Percentiles rank a stretch among this genome's conserved stretches.
Conservation (phyloP, 352 stramenopile genomes). For the Phytophthora lateralis region DNA sequence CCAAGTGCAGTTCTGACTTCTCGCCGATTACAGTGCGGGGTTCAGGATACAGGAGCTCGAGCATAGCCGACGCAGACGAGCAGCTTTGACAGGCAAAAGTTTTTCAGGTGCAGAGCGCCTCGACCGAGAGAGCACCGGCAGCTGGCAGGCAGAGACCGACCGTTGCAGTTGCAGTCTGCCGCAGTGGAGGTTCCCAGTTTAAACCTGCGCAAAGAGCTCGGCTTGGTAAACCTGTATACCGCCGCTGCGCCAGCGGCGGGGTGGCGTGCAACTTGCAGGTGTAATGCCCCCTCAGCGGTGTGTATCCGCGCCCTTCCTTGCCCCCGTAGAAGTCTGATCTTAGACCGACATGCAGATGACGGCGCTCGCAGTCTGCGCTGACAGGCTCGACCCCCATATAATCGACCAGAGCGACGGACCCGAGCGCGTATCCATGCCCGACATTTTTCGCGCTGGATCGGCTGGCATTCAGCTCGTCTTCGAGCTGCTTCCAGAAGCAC, state of each 20-base stretch:
- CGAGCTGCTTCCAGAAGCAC: not conserved
- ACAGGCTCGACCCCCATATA: too few relatives aligned
- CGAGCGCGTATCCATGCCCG: constrained; percentile 11
- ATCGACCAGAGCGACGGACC: too few relatives aligned
- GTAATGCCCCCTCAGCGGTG: constrained; percentile 11
- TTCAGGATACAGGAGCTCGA: constrained; percentile 6
- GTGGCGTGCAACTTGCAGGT: constrained; percentile 12
- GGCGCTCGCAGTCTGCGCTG: not conserved
- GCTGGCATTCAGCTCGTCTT: constrained; percentile 15
- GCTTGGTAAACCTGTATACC: too few relatives aligned
- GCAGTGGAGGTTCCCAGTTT: too few relatives aligned
- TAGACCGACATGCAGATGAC: not conserved
- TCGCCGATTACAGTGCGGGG: constrained; percentile 7
- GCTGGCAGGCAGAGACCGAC: not conserved
- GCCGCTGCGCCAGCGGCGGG: not conserved
- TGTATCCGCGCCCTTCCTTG: constrained; percentile 28
- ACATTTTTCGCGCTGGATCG: constrained; percentile 2
- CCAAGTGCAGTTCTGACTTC: constrained; percentile 26
- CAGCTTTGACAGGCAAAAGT: not conserved
- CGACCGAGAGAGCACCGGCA: constrained; percentile 2
- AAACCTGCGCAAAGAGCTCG: too few relatives aligned
- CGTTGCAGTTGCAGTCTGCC: too few relatives aligned
- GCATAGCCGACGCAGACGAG: not conserved
- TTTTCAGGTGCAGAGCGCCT: not conserved
- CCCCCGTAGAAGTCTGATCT: constrained; percentile 18